These are phyloP conservation scores for Cercospora sojina DNA, from an alignment of 2,329 filamentous ascomycete species.

Conservation along the genomic window DNA sequence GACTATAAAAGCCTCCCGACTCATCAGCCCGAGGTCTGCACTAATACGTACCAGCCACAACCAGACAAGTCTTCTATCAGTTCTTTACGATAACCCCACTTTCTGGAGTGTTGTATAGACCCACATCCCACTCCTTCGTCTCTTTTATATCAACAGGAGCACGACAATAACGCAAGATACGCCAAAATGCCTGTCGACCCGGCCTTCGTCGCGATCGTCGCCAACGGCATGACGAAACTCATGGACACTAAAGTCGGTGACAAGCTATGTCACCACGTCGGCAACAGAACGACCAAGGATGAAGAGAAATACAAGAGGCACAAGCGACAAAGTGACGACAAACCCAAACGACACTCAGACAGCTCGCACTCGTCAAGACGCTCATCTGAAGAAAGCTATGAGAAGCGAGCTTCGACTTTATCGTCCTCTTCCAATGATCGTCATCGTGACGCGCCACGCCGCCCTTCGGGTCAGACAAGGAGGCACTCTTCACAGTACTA, in stretches of 20 bases:
- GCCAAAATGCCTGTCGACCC: constrained; percentile 7
- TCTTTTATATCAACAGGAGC: not conserved
- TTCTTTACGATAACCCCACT: not conserved
- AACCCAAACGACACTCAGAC: constrained; percentile 5
- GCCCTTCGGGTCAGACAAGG: not conserved
- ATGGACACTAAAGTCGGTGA: constrained; percentile 9
- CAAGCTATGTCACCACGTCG: constrained; percentile 4
- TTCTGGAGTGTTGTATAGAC: constrained; percentile 10
- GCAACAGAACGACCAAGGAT: constrained; percentile 9
- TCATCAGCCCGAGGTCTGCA: constrained; percentile 5
- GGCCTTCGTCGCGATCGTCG: constrained; percentile 3
- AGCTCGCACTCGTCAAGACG: constrained; percentile 3
- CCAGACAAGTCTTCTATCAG: not conserved
- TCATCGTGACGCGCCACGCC: not conserved
- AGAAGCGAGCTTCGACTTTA: not conserved
- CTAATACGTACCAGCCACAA: constrained; percentile 5
- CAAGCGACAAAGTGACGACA: not conserved
- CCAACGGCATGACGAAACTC: constrained; percentile 3
- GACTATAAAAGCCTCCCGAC: constrained; percentile 13
- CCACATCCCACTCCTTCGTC: not conserved
- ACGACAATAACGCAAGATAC: not conserved
- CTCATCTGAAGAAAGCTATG: not conserved
- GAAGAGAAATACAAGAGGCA: constrained; percentile 11
- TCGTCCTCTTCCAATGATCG: not conserved
- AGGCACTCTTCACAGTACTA: constrained; percentile 10